phyloP scores from a whole-genome alignment of 2,329 filamentous ascomycete species.

The Colletotrichum sp. region DNA sequence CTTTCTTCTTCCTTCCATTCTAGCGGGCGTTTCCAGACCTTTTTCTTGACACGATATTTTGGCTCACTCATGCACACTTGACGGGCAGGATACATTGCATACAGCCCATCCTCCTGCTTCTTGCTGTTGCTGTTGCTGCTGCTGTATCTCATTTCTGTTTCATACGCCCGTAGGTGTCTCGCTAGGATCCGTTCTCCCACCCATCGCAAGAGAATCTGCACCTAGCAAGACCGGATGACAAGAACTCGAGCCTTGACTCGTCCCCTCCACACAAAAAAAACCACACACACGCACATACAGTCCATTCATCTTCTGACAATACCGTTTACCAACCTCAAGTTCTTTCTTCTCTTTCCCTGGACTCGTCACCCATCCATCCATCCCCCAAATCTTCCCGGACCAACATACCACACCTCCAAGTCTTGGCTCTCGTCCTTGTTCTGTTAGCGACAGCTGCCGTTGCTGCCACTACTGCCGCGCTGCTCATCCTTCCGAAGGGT shows the following conservation, averaged over 20 bases:
- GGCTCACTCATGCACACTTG: background rate
- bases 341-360: background rate
- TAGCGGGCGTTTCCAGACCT: background rate
- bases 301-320: background rate
- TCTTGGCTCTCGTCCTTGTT: background rate
- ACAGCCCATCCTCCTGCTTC: background rate
- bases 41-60: background rate
- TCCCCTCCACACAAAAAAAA: background rate
- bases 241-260: background rate
- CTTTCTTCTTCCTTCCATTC: background rate
- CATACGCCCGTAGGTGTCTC: conserved; percentile 2
- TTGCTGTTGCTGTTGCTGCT: background rate
- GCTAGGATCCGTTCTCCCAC: conserved; percentile 1
- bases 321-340: background rate
- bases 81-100: background rate
- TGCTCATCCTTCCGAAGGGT: background rate
- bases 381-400: background rate
- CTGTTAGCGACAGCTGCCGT: background rate
- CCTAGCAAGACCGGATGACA: background rate
- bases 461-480: background rate
- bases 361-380: background rate
- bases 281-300: background rate
- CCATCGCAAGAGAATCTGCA: background rate
- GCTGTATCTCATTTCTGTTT: background rate
- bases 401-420: background rate